A percentile compares a stretch with the other conserved stretches of the same genome.
phyloP scores from a whole-genome alignment of 164 flowering plant species.

The Nymphaea thermarum region DNA sequence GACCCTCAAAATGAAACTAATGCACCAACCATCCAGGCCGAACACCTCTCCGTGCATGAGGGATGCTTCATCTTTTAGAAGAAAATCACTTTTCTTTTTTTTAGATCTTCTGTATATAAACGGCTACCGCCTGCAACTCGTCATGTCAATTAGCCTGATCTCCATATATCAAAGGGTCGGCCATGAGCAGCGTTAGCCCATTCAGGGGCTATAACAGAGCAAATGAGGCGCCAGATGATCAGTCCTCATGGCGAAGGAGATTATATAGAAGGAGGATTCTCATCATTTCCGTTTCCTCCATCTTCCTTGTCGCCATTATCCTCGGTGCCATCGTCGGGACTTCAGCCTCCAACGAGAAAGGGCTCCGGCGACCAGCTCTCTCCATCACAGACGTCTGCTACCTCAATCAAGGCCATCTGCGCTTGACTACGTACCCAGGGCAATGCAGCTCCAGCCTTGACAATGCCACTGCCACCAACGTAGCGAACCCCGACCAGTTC shows the following conservation, averaged over 20 bases:
- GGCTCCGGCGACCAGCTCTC: conserved; percentile 1
- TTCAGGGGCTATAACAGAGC: conserved; percentile 68
- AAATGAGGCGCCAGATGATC: conserved; percentile 27
- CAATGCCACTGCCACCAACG: conserved; percentile 5
- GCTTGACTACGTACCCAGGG: conserved; percentile 27
- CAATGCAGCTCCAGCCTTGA: conserved; percentile 37
- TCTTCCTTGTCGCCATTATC: conserved; percentile 29
- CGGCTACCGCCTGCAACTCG: too few relatives aligned
- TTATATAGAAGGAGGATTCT: conserved; percentile 30
- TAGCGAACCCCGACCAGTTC: conserved; percentile 24
- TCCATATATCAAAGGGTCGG: too few relatives aligned
- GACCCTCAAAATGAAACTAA: too few relatives aligned
- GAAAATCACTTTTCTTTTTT: too few relatives aligned
- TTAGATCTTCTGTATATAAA: too few relatives aligned
- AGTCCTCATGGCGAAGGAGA: conserved; percentile 26
- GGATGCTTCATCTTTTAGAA: too few relatives aligned
- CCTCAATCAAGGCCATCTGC: conserved; percentile 32
- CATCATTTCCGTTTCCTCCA: conserved; percentile 33
- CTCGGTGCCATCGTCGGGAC: conserved; percentile 32
- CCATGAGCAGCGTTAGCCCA: conserved; percentile 40
- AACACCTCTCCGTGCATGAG: too few relatives aligned
- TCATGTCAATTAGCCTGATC: too few relatives aligned
- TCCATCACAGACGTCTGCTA: conserved; percentile 5
- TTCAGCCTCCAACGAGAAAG: conserved; percentile 16
- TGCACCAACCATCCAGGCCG: too few relatives aligned